phyloP scores from a whole-genome alignment of 169 alveolate genomes.

The Cryptosporidium xiaoi region DNA sequence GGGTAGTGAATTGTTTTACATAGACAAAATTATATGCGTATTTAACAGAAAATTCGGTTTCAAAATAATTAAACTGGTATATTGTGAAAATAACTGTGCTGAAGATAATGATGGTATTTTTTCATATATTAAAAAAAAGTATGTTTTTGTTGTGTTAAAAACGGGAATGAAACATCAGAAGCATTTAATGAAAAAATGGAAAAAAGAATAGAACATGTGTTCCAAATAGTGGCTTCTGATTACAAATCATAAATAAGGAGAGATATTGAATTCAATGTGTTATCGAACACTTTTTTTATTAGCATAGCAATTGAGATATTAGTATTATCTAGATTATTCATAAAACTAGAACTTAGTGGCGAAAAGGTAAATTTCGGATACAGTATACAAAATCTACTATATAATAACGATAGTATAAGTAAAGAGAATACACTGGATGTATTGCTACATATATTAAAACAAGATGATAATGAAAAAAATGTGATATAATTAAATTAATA shows the following conservation, averaged over 20 bases:
- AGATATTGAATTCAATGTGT: slow-evolving; percentile 22
- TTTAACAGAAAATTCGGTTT: slow-evolving; percentile 3
- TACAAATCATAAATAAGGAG: slow-evolving; percentile 32
- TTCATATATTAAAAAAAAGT: background rate
- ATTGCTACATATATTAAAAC: background rate
- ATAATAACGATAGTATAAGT: background rate
- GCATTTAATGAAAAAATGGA: background rate
- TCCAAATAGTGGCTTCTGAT: slow-evolving; percentile 7
- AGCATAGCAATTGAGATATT: slow-evolving; percentile 34
- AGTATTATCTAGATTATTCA: background rate
- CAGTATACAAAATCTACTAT: background rate
- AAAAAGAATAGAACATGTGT: slow-evolving; percentile 4
- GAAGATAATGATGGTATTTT: background rate
- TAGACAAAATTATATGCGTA: slow-evolving; percentile 1
- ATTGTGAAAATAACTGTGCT: slow-evolving; percentile 3
- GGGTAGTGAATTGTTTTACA: background rate
- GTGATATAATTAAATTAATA: background rate
- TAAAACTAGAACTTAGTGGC: background rate
- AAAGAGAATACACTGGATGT: background rate
- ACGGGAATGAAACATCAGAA: background rate
- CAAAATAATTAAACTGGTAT: slow-evolving; percentile 13
- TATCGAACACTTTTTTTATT: slow-evolving; percentile 37
- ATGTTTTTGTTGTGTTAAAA: slow-evolving; percentile 14
- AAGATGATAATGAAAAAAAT: slow-evolving; percentile 13
- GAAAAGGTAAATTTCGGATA: background rate